Evolutionary conservation across 2,329 filamentous ascomycete species (phyloP), one percentile per base, ranked within the genome.

Genomic region (Paradendryphiella salina): DNA sequence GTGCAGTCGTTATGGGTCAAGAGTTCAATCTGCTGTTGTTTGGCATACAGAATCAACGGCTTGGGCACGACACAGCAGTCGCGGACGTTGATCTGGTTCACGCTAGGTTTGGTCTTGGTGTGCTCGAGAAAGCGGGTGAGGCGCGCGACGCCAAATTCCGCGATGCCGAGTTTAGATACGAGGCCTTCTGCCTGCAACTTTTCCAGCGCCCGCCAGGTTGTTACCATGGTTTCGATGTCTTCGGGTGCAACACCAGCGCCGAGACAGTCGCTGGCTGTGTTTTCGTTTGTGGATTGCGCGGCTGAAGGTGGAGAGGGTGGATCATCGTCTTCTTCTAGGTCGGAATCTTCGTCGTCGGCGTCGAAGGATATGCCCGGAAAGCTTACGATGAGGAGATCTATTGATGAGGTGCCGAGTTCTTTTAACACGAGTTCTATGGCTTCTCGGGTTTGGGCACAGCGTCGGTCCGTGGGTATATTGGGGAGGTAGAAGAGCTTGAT

Each of bases 1-100:
- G 88, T 94, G 75, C 89, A 95, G 75, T 99, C 94, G 61, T 90
- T 90, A 75, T 99, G 94, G 33, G 95, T 96, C 47, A 96, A 79
- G 50, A 99, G 78, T 72, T 97, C 90, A 54, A 99, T 91, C 15
- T 84, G 80, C 69, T 91, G 81, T 57, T 86, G 80, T 73, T 90
- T 92, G n/a, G 93, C 93, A 64, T 95, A 86, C 64, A 88, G 76
- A 52, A 91, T 85, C 56, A 99, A 80, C 10, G 90, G 87, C 65
- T 91, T 92, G 7, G 94, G 94, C 35, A 97, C 94, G 38, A 91
- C 93, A 75, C 94, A 99, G 78, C 93, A 97, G 74, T 97, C 90
- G 64, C 89, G 86, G 42, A 96, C 84, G 71, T 97, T 97, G 79
- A 99, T 96, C 80, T 99, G 94, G 73, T 97, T 86, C 33, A 97